These are phyloP conservation scores for Microdochium trichocladiopsis DNA, from an alignment of 2,329 filamentous ascomycete species.

Conservation along the genomic window DNA sequence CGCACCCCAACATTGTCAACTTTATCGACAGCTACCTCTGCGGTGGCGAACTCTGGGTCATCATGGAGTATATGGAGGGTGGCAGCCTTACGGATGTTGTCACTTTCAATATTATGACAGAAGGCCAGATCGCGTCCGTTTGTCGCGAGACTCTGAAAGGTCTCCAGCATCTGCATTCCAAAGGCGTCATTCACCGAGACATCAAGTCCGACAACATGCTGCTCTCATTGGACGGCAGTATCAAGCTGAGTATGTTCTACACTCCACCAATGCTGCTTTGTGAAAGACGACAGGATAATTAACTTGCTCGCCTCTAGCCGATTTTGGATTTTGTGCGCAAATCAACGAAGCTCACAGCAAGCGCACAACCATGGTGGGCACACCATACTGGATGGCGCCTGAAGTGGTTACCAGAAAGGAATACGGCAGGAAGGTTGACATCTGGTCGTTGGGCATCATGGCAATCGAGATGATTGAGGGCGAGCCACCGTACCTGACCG, in stretches of 20 bases:
- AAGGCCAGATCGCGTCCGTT: constrained; percentile 93
- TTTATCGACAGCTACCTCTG: constrained; percentile 97
- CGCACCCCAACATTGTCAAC: constrained; percentile 97
- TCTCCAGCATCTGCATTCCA: constrained; percentile 91
- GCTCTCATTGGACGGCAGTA: constrained; percentile 86
- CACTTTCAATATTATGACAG: constrained; percentile 98
- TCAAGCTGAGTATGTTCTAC: constrained; percentile 73
- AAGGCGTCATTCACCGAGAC: constrained; percentile 95
- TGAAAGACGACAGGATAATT: background rate
- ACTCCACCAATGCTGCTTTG: constrained; percentile 3
- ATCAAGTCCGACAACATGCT: constrained; percentile 99
- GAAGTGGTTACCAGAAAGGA: constrained; percentile 97
- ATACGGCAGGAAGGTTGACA: constrained; percentile 96
- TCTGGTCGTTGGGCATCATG: constrained; percentile 99
- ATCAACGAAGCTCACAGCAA: constrained; percentile 97
- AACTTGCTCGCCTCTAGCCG: constrained; percentile 48
- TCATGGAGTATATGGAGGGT: constrained; percentile 99
- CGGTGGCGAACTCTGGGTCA: constrained; percentile 89
- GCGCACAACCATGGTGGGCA: constrained; percentile 97
- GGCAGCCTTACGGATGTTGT: constrained; percentile 97
- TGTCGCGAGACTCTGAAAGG: constrained; percentile 90
- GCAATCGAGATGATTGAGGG: constrained; percentile 99
- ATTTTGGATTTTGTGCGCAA: constrained; percentile 98
- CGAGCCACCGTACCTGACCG: constrained; percentile 92
- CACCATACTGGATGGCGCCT: constrained; percentile 99